phyloP scores from a whole-genome alignment of 164 flowering plant species.

The Liquidambar formosana region DNA sequence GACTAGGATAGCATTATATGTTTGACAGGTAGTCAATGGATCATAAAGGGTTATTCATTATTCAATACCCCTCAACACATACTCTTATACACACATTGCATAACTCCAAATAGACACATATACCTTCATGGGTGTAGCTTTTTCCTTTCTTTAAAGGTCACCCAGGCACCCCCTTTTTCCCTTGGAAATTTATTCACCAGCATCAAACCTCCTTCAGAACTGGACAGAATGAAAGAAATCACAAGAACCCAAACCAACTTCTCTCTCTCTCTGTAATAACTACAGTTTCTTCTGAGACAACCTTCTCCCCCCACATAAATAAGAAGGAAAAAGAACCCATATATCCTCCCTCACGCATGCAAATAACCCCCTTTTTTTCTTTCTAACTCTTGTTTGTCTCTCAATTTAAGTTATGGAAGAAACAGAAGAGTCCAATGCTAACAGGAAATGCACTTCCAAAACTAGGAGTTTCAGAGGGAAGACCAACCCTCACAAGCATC shows the following conservation, averaged over 20 bases:
- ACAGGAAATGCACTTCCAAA: slow-evolving; percentile 50
- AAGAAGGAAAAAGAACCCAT: background rate
- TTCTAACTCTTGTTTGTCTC: slow-evolving; percentile 8
- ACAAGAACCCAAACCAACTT: slow-evolving; percentile 14
- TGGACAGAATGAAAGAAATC: slow-evolving; percentile 15
- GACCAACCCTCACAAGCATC: slow-evolving; percentile 22
- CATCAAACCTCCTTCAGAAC: slow-evolving; percentile 12
- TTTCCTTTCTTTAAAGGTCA: slow-evolving; percentile 16
- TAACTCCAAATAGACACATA: slow-evolving; percentile 4
- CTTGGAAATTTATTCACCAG: slow-evolving; percentile 1
- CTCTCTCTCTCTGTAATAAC: slow-evolving; percentile 25
- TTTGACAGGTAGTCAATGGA: slow-evolving; percentile 22
- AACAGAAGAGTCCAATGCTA: slow-evolving; percentile 42
- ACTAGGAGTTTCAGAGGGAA: slow-evolving; percentile 33
- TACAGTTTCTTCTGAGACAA: slow-evolving; percentile 19
- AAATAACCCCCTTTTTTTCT: slow-evolving; percentile 4
- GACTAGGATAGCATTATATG: slow-evolving; percentile 2
- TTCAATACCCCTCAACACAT: no score
- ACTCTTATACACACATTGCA: background rate
- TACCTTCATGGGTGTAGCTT: background rate
- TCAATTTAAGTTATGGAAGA: slow-evolving; percentile 51
- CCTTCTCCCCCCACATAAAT: background rate
- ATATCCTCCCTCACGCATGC: slow-evolving; percentile 12
- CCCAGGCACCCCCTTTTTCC: slow-evolving; percentile 3
- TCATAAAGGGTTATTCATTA: slow-evolving; percentile 1